Conservation (phyloP, 495 filamentous ascomycete genomes). For the Elasticomyces elasticus region DNA sequence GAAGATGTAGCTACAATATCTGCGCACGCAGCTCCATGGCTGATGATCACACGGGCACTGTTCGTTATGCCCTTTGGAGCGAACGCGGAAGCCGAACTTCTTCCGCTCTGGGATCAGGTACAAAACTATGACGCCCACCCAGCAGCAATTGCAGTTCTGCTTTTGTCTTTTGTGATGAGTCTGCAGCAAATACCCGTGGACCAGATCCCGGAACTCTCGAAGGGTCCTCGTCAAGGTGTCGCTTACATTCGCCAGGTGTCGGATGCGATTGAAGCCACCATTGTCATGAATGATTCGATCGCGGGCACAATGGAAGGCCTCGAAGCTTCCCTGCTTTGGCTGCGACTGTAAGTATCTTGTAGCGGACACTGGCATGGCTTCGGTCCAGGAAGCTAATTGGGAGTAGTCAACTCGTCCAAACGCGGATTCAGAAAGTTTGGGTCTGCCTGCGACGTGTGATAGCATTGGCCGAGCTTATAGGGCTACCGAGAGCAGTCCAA, state of each 20-base stretch:
- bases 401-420: not conserved
- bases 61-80: not conserved
- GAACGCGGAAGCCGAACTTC: not conserved
- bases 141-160: not conserved
- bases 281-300: constrained; percentile 1
- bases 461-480: constrained; percentile 5
- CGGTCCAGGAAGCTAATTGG: not conserved
- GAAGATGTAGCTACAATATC: not conserved
- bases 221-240: not conserved
- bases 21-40: not conserved
- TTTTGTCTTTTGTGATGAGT: not conserved
- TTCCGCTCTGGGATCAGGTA: not conserved
- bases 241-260: not conserved
- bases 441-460: constrained; percentile 4
- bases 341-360: constrained; percentile 1
- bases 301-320: constrained; percentile 2
- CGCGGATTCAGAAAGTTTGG: constrained; percentile 1
- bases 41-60: not conserved
- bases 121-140: not conserved
- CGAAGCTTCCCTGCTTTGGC: not conserved
- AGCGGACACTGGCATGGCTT: not conserved
- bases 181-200: not conserved
- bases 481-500: constrained; percentile 1
- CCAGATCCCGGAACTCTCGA: not conserved
- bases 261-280: constrained; percentile 1